Conservation (phyloP, 177 flowering plant species). For the Vitis hybrid region DNA sequence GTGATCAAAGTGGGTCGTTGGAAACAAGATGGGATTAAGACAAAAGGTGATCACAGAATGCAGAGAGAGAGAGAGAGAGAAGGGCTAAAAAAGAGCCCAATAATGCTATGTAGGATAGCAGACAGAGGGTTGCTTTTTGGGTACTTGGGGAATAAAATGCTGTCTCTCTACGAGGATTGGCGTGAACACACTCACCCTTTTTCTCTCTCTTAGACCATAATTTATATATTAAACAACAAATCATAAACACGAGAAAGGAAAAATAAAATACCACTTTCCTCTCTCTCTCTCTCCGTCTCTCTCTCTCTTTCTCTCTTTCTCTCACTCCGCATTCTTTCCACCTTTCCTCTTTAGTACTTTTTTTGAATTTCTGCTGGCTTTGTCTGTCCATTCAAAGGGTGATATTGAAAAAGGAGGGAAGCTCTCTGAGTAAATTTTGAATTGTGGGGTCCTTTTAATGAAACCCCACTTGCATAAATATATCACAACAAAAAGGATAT, state of each 20-base stretch:
- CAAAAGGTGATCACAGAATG: constrained; percentile 22
- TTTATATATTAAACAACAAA: constrained; percentile 18
- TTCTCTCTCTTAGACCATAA: background rate
- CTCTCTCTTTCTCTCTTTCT: constrained; percentile 16
- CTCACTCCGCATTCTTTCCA: constrained; percentile 19
- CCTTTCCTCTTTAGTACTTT: constrained; percentile 32
- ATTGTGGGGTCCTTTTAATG: constrained; percentile 28
- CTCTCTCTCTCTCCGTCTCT: constrained; percentile 6
- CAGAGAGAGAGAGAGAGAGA: constrained; percentile 23
- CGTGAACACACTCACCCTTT: constrained; percentile 23
- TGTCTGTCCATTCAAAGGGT: constrained; percentile 47
- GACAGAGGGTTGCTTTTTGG: constrained; percentile 74
- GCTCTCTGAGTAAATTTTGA: constrained; percentile 26
- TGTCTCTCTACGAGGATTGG: constrained; percentile 64
- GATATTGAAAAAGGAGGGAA: constrained; percentile 29
- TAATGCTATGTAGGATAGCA: constrained; percentile 55
- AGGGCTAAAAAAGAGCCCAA: constrained; percentile 30
- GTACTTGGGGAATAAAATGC: constrained; percentile 64
- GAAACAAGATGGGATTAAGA: constrained; percentile 26
- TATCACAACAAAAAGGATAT: background rate
- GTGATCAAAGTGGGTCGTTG: constrained; percentile 8
- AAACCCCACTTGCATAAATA: constrained; percentile 19
- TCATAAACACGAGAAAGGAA: constrained; percentile 24
- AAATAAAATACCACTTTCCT: constrained; percentile 17
- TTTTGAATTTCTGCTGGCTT: constrained; percentile 52